Evolutionary conservation across 345 rosid species (phyloP).

Genomic region (Moricandia arvensis): DNA sequence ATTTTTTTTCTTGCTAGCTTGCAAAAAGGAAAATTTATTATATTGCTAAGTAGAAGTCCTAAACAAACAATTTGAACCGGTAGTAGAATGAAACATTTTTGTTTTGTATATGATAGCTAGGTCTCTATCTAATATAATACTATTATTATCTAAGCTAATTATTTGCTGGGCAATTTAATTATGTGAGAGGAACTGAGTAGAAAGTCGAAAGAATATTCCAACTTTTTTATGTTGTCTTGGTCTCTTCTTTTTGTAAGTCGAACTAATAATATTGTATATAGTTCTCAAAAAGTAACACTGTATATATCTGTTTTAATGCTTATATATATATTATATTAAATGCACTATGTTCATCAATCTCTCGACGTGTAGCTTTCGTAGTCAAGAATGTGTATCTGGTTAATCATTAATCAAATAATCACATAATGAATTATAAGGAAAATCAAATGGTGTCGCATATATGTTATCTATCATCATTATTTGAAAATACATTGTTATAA

Average conservation of each 20-base stretch:
- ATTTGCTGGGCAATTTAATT: constrained; percentile 7
- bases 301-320: constrained; percentile 6
- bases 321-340: constrained; percentile 15
- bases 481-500: background rate
- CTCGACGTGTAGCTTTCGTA: constrained; percentile 18
- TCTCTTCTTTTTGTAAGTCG: constrained; percentile 24
- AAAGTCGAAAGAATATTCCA: constrained; percentile 33
- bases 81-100: background rate
- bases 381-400: constrained; percentile 7
- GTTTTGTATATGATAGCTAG: background rate
- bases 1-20: background rate
- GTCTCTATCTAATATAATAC: background rate
- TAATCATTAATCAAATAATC: background rate
- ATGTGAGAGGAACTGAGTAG: background rate
- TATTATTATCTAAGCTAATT: background rate
- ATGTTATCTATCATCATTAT: background rate
- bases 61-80: background rate
- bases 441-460: background rate
- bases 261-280: background rate
- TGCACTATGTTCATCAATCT: constrained; percentile 8
- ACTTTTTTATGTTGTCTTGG: constrained; percentile 32
- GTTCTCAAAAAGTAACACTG: background rate
- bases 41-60: background rate
- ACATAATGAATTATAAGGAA: background rate
- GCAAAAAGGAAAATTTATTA: background rate